These are phyloP conservation scores for Carallia brachiata DNA, from an alignment of 345 rosid genomes.

Conservation along the genomic window DNA sequence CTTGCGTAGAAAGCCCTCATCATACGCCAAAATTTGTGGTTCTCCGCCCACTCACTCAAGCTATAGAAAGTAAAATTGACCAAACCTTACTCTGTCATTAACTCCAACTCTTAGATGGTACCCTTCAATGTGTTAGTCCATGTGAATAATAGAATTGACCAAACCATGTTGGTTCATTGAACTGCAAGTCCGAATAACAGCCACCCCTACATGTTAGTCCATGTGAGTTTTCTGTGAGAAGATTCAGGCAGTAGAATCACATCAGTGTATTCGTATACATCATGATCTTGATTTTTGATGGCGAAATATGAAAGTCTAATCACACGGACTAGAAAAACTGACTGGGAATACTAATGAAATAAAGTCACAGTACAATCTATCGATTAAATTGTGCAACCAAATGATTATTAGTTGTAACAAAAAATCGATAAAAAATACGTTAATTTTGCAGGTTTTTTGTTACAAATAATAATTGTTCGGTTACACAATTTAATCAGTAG, in stretches of 20 bases:
- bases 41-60: too few species aligned
- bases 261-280: neutral
- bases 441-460: too few species aligned
- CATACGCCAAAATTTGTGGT: neutral
- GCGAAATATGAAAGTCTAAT: too few species aligned
- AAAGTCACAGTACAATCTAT: too few species aligned
- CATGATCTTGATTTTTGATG: neutral
- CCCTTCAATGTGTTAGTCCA: constrained; percentile 3
- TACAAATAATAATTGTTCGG: too few species aligned
- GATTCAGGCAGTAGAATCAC: constrained; percentile 10
- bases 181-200: neutral
- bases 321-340: too few species aligned
- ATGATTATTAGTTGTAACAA: too few species aligned
- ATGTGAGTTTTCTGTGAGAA: constrained; percentile 15
- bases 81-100: neutral
- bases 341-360: too few species aligned
- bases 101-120: neutral
- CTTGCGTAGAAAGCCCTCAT: neutral
- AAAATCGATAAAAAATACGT: too few species aligned
- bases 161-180: neutral
- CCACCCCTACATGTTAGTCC: constrained; percentile 8
- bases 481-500: too few species aligned
- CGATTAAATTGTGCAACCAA: too few species aligned
- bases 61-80: neutral
- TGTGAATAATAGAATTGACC: neutral